Base-by-base conservation (phyloP, 2,329 filamentous ascomycete genomes). In the Dactylellina leptospora region DNA sequence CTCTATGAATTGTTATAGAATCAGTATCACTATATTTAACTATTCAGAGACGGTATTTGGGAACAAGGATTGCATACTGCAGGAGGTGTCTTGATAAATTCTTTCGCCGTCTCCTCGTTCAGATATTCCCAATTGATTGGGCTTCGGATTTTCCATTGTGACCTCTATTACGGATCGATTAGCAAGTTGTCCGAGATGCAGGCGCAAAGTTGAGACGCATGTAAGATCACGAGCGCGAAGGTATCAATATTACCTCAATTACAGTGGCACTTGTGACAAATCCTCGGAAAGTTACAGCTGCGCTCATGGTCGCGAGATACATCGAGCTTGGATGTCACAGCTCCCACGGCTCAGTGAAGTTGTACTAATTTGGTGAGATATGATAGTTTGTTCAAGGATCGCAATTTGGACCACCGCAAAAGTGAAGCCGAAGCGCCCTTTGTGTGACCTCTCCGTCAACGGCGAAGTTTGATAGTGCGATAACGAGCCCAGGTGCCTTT, bases 61-160 rank as follows among this genome's bases (percentile, higher is more conserved):
- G 4, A 50, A 44, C 18, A 16, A 18, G 28, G 25, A 42, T 10
- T 13, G 42, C 63, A 20, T 60, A 60, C 63, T n/a, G 22, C 18
- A 22, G 64, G 64, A 11, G 20, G 16, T 16, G 48, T 61, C 28
- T 62, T 61, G 13, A 70, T 70, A 54, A 70, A 70, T 2, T 62
- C 48, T n/a, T 40, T 45, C 4, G 64, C 64, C 28, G 16, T 18
- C 6, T 56, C 33, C 6, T 36, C 16, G 13, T 27, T 25, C 23
- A 70, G 28, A 10, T n/a, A 30, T 27, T 70, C 64, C 64, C 64
- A 70, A 16, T 61, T 62, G 22, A 70, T 61, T n/a, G 64, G 64
- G 3, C 48, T 25, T 18, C 56, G 38, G 10, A 70, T 61, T 61
- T 53, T 61, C 64, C 64, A 70, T 70, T 70, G 55, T 28, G 64